Evolutionary conservation across 2,329 filamentous ascomycete genomes (phyloP).

Genomic region (Cytospora leucostoma): DNA sequence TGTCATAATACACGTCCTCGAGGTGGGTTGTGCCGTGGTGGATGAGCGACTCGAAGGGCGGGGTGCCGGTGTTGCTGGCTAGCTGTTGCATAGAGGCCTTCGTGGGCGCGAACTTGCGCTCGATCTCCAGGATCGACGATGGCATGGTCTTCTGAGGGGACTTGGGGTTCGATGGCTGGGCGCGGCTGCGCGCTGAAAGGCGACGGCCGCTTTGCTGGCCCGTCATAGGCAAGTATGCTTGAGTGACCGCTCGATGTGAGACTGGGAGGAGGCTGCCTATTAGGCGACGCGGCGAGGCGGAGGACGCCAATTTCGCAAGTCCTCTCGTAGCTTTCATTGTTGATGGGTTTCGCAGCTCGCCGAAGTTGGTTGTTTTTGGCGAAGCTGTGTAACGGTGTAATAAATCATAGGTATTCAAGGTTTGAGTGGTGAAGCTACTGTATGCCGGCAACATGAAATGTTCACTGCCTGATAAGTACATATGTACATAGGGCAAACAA

Average conservation of each 20-base stretch:
- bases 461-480: background rate
- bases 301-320: background rate
- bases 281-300: background rate
- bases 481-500: background rate
- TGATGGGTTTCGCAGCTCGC: background rate
- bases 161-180: background rate
- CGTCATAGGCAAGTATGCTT: background rate
- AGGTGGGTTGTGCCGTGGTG: background rate
- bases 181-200: background rate
- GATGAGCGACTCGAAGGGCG: background rate
- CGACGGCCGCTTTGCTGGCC: background rate
- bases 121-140: background rate
- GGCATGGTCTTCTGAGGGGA: background rate
- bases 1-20: constrained; percentile 13
- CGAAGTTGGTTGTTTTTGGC: background rate
- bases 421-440: background rate
- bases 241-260: background rate
- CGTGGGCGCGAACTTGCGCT: constrained; percentile 10
- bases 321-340: background rate
- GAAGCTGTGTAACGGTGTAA: background rate
- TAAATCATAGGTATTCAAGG: background rate
- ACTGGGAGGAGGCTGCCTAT: too few relatives aligned
- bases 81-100: constrained; percentile 5
- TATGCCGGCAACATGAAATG: too few relatives aligned
- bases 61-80: constrained; percentile 2